These are phyloP conservation scores for Hericium coralloides DNA, from an alignment of 768 basidiomycete genomes.

Conservation along the genomic window DNA sequence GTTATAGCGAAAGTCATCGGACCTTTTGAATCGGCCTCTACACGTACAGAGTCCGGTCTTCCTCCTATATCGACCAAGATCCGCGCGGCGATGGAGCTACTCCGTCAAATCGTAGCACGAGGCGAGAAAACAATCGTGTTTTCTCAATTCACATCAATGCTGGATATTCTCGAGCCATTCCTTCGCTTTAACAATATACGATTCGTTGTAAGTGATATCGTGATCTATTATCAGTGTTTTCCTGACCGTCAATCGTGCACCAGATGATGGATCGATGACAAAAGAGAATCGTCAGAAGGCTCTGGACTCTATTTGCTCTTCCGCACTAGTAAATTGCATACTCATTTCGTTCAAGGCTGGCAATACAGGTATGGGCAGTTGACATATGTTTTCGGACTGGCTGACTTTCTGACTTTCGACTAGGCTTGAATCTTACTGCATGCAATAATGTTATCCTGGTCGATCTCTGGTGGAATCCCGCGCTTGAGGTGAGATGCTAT, in stretches of 20 bases:
- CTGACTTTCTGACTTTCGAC: slow-evolving; percentile 27
- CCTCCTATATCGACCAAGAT: no score
- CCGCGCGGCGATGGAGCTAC: background rate
- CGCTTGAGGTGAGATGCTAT: slow-evolving; percentile 51
- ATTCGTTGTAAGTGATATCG: no score
- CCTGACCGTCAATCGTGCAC: slow-evolving; percentile 30
- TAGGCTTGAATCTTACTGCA: slow-evolving; percentile 79
- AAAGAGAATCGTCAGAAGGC: slow-evolving; percentile 64
- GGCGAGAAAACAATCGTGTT: slow-evolving; percentile 91
- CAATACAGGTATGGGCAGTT: no score
- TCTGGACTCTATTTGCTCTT: slow-evolving; percentile 61
- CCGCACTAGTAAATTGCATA: slow-evolving; percentile 12
- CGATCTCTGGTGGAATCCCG: slow-evolving; percentile 93
- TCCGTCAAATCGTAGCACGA: background rate
- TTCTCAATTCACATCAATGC: slow-evolving; percentile 81
- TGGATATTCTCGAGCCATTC: slow-evolving; percentile 81
- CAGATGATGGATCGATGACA: slow-evolving; percentile 85
- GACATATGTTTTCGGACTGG: no score
- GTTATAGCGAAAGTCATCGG: no score
- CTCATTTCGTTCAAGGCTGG: no score
- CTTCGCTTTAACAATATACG: no score
- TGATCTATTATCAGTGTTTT: no score
- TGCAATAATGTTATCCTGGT: slow-evolving; percentile 91
- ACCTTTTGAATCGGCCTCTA: no score
- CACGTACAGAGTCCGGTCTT: no score